Evolutionary conservation across 2,329 filamentous ascomycete genomes (phyloP).

Genomic region (Aspergillus melleus): DNA sequence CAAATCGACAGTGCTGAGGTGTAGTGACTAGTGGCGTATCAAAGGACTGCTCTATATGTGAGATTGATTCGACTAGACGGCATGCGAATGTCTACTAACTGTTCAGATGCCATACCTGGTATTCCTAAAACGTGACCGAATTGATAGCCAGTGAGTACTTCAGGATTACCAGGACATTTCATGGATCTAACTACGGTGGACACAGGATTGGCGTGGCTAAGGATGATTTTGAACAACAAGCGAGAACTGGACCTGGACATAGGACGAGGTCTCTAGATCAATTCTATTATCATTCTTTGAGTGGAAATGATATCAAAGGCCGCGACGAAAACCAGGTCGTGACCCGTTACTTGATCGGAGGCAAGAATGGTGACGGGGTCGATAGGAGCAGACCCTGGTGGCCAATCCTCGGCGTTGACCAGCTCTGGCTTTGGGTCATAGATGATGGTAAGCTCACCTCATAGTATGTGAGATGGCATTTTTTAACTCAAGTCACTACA

Average conservation of each 20-base stretch:
- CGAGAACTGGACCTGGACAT: neutral
- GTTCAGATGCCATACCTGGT: neutral
- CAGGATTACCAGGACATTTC: fast-evolving
- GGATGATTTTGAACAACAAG: neutral
- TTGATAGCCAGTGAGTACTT: neutral
- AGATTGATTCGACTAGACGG: neutral
- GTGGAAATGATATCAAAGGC: neutral
- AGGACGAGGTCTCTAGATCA: neutral
- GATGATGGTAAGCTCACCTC: slow-evolving; percentile 13
- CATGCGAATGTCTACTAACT: neutral
- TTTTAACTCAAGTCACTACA: neutral
- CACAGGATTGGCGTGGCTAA: neutral
- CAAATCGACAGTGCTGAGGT: too few species aligned
- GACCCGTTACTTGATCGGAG: neutral
- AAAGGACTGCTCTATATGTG: neutral
- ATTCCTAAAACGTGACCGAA: neutral
- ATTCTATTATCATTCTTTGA: neutral
- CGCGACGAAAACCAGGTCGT: neutral
- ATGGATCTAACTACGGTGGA: neutral
- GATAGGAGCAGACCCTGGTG: neutral
- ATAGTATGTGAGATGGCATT: neutral
- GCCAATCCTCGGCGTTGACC: slow-evolving; percentile 17
- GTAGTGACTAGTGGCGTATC: neutral
- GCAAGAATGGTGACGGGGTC: neutral
- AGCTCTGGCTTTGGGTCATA: slow-evolving; percentile 24